phyloP scores from a whole-genome alignment of 1,284 basidiomycete species.

The Apiotrichum porosum region DNA sequence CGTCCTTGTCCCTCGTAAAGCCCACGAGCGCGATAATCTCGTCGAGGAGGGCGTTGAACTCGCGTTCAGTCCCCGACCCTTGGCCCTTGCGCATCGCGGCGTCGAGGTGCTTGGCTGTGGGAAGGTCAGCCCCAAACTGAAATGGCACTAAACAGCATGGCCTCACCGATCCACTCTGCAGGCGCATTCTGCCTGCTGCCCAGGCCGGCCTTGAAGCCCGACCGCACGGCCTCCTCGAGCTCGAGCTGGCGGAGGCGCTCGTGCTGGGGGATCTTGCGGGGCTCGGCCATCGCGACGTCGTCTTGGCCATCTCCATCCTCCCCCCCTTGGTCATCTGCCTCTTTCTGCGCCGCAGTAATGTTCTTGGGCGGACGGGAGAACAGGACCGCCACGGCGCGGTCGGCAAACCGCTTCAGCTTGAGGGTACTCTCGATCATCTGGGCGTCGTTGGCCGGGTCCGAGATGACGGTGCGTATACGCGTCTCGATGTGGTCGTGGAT shows the following conservation, averaged over 20 bases:
- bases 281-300: too few relatives aligned
- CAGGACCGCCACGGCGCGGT: conserved; percentile 54
- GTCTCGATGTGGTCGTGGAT: conserved; percentile 58
- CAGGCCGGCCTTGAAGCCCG: conserved; percentile 78
- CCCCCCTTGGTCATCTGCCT: neutral
- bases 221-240: conserved; percentile 51
- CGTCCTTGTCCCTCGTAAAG: conserved; percentile 80
- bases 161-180: conserved; percentile 75
- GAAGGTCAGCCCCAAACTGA: neutral
- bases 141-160: too few relatives aligned
- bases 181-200: conserved; percentile 77
- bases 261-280: neutral
- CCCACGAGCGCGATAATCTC: conserved; percentile 77
- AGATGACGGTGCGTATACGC: conserved; percentile 30
- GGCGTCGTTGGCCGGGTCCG: conserved; percentile 56
- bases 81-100: conserved; percentile 79
- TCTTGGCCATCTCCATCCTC: neutral
- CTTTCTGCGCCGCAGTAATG: too few relatives aligned
- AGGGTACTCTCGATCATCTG: conserved; percentile 74
- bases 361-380: conserved; percentile 46
- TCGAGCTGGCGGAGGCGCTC: conserved; percentile 23
- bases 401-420: conserved; percentile 62
- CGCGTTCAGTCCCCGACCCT: conserved; percentile 62
- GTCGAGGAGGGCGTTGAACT: conserved; percentile 67
- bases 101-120: conserved; percentile 84